Percentiles rank a stretch among this genome's conserved stretches.
Evolutionary conservation across 2,329 filamentous ascomycete genomes (phyloP).

Genomic region (Rhynchosporium secalis): DNA sequence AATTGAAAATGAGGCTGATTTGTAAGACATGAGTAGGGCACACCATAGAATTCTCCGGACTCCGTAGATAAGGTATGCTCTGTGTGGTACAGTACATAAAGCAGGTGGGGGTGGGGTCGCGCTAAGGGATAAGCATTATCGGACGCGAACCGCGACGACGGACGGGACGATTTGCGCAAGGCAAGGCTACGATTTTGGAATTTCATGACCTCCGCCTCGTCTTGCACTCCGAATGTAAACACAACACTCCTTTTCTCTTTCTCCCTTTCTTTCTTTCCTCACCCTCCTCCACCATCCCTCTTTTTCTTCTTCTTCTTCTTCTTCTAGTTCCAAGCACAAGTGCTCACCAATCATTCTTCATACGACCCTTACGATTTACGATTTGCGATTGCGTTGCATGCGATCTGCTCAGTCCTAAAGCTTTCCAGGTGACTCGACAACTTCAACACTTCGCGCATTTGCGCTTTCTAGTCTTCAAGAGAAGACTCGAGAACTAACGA

Average conservation of each 20-base stretch:
- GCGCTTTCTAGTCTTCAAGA: not conserved
- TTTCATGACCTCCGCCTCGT: not conserved
- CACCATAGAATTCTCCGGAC: not conserved
- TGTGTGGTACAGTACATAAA: not conserved
- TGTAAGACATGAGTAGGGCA: slow-evolving; percentile 16
- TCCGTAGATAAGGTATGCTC: too few species aligned
- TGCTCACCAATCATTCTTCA: not conserved
- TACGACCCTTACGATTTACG: slow-evolving; percentile 3
- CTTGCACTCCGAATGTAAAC: not conserved
- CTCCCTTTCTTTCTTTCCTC: not conserved
- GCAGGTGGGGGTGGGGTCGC: not conserved
- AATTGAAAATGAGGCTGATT: slow-evolving; percentile 8
- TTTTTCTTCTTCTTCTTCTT: not conserved
- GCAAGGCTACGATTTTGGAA: not conserved
- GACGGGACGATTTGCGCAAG: not conserved
- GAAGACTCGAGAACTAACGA: not conserved
- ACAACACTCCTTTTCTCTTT: not conserved
- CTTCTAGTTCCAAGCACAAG: not conserved
- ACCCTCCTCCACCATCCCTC: slow-evolving; percentile 4
- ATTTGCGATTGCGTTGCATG: not conserved
- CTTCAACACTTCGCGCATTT: not conserved
- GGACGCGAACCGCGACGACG: slow-evolving; percentile 1
- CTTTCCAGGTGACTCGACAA: not conserved
- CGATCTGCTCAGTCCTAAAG: not conserved
- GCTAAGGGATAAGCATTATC: not conserved